Evolutionary conservation across 1,284 basidiomycete species (phyloP), one percentile per base, ranked within the genome.

Genomic region (Pyrrhoderma lamaoense): DNA sequence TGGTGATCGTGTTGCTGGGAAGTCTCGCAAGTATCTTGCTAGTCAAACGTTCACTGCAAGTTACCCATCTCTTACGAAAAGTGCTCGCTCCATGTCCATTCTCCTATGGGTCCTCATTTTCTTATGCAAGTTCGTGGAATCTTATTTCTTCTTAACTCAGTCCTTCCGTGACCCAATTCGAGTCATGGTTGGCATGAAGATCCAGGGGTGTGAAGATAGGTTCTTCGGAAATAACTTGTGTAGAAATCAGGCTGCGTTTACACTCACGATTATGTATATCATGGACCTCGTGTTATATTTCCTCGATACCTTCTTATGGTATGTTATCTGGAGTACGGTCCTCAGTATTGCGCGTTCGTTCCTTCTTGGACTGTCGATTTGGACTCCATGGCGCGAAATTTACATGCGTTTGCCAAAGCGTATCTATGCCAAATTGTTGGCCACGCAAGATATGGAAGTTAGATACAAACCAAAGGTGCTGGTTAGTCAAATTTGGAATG

Each of bases 391-490:
- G 93, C 86, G 84, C 68, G 93, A 95, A 62, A 93, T 96, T 63
- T 97, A 85, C 69, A 89, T 88, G 13, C 77, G 93, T 45, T 69
- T 97, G 54, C 94, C 94, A 36, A 97, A 97, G 74, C 79, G 93
- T 52, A 93, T 97, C 54, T 97, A 93, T 63, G 82, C 93, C 50
- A 97, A 96, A 75, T 67, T 97, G 27, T 74, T 97, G 52, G 89
- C 93, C 3, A 94, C 92, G 0, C 70, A 75, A 48, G 92, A 96
- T 58, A 94, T 96, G 90, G 91, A 94, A 66, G 82, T 93, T 57
- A 93, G 92, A 70, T 96, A 97, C 71, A 96, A 96, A 70, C 93
- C 93, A 39, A 97, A 96, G 83, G 93, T 97, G 31, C 76, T 97
- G 34, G 93, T 97, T 34, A 95, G 92, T 19, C 93, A 97, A 69